Base-by-base conservation (phyloP, 140 eudicot species). In the Stevia rebaudiana region DNA sequence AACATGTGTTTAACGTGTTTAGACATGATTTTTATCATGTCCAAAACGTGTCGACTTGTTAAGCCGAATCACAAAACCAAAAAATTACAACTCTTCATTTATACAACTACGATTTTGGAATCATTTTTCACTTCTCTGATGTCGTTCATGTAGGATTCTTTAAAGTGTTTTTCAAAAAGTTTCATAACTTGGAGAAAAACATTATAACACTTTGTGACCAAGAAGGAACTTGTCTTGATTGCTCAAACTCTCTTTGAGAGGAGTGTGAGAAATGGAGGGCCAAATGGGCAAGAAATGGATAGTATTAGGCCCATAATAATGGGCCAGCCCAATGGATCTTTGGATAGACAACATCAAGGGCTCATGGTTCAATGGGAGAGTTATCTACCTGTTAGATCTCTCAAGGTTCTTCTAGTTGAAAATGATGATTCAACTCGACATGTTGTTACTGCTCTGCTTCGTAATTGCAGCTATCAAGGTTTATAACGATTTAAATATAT, bases 391-490 rank as follows among this genome's bases (percentile, higher is more conserved):
- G 49, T 24, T 30, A 68, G 69, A 74, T 70, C 78, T 53, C 65
- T 84, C 17, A 80, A 81, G 68, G 86, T 84, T 60, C 78, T 84
- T 41, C 50, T 84, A 53, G 86, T 84, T 55, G 90, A 84, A 78
- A 51, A 83, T 66, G 90, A 84, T 36, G 84, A 80, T 68, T 80
- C 84, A 17, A 84, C 90, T 70, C 79, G 86, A 22, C 90, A 71
- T 21, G 68, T 84, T 63, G 62, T 80, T 40, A 72, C 76, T 52
- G 86, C 90, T 64, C 80, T 84, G 64, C 86, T 84, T 25, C 77
- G 79, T 10, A 80, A 84, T 63, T 84, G 84, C 72, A 19, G 83
- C 83, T 84, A 84, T 63, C 79, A 77, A 84, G 90, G 90, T 83
- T 36, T 24, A 49, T 61, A 24, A 69, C 72, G 28, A 36, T 69